Percentiles rank a stretch among this genome's conserved stretches.
Evolutionary conservation across 495 filamentous ascomycete genomes (phyloP).

Genomic region (Hypoxylon perforatum): DNA sequence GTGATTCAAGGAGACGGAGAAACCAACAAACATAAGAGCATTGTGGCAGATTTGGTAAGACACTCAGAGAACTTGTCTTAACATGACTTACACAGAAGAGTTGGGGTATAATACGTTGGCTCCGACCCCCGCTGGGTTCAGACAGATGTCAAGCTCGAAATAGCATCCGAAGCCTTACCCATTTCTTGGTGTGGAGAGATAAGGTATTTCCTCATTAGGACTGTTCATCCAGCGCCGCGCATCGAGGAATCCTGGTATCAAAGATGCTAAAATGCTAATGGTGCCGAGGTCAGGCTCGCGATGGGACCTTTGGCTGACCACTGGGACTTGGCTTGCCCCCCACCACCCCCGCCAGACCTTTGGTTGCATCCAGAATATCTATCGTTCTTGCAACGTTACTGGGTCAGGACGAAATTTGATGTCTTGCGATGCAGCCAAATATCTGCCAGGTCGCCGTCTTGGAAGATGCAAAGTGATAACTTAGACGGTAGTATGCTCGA

Average conservation of each 20-base stretch:
- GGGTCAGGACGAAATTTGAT: constrained; percentile 22
- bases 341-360: constrained; percentile 24
- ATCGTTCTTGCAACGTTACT: constrained; percentile 43
- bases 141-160: constrained; percentile 12
- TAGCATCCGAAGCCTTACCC: constrained; percentile 8
- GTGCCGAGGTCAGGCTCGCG: constrained; percentile 32
- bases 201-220: constrained; percentile 35
- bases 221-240: constrained; percentile 10
- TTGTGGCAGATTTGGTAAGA: constrained; percentile 31
- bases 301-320: constrained; percentile 35
- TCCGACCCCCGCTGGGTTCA: constrained; percentile 9
- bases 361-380: constrained; percentile 36
- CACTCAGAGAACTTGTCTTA: constrained; percentile 28
- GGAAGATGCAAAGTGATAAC: constrained; percentile 4
- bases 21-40: constrained; percentile 30
- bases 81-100: constrained; percentile 4
- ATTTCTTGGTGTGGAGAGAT: constrained; percentile 34
- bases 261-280: constrained; percentile 7
- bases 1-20: constrained; percentile 21
- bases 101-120: constrained; percentile 15
- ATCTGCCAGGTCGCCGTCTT: constrained; percentile 1
- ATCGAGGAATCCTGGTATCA: constrained; percentile 19
- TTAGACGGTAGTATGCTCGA: constrained; percentile 3
- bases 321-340: constrained; percentile 10
- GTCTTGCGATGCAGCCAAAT: constrained; percentile 15